Evolutionary conservation across 2,329 filamentous ascomycete genomes (phyloP).

Genomic region (Beauveria pseudobassiana): DNA sequence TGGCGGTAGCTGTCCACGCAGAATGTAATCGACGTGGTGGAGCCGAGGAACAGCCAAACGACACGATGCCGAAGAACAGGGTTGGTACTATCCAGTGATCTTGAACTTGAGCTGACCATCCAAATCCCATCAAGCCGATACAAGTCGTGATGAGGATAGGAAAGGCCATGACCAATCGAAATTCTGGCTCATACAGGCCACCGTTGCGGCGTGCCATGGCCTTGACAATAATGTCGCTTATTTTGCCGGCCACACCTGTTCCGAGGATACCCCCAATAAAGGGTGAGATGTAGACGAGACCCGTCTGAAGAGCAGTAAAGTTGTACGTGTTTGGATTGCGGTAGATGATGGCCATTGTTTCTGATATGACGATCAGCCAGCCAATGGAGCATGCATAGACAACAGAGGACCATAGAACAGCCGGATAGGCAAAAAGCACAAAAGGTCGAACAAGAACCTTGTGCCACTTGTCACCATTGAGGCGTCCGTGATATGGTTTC

Average conservation of each 20-base stretch:
- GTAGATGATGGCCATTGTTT: constrained; percentile 77
- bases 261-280: constrained; percentile 85
- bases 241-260: constrained; percentile 82
- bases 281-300: constrained; percentile 81
- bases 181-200: constrained; percentile 94
- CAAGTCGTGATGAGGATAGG: constrained; percentile 73
- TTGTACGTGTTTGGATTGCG: constrained; percentile 62
- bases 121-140: constrained; percentile 87
- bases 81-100: constrained; percentile 89
- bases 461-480: constrained; percentile 72
- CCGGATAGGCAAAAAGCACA: constrained; percentile 78
- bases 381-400: constrained; percentile 85
- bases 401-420: constrained; percentile 78
- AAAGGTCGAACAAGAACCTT: constrained; percentile 74
- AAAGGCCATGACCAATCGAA: constrained; percentile 77
- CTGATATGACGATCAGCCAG: constrained; percentile 92
- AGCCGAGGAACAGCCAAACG: constrained; percentile 89
- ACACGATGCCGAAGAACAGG: constrained; percentile 84
- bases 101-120: constrained; percentile 74
- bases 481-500: constrained; percentile 67
- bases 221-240: constrained; percentile 78
- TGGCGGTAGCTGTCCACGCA: constrained; percentile 89
- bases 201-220: constrained; percentile 78
- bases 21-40: constrained; percentile 88
- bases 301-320: constrained; percentile 73